Evolutionary conservation across 148 eudicot genomes (phyloP).

Genomic region (Persicaria tinctoria): DNA sequence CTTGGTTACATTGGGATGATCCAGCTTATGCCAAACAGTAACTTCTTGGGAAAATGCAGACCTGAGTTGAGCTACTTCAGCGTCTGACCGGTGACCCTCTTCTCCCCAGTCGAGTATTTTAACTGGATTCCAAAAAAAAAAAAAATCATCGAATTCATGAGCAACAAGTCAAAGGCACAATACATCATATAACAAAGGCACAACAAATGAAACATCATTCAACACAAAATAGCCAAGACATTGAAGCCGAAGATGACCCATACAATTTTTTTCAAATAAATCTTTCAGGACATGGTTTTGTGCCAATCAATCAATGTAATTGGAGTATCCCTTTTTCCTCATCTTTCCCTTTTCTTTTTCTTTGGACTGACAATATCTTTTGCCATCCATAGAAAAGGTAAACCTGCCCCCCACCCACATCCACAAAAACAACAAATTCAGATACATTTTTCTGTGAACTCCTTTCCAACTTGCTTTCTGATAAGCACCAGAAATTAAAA

Average conservation of each 20-base stretch:
- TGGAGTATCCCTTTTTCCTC: background rate
- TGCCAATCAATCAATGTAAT: background rate
- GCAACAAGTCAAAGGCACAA: background rate
- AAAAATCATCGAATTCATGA: background rate
- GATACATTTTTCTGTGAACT: background rate
- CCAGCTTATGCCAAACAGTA: slow-evolving; percentile 82
- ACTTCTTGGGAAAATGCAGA: slow-evolving; percentile 86
- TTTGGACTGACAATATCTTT: background rate
- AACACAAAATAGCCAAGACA: background rate
- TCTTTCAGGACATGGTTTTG: background rate
- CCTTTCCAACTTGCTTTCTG: background rate
- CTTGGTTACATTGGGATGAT: slow-evolving; percentile 93
- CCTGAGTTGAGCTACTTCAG: slow-evolving; percentile 66
- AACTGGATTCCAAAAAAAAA: slow-evolving; percentile 29
- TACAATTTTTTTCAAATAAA: background rate
- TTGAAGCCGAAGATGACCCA: background rate
- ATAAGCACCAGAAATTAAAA: background rate
- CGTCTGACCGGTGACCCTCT: slow-evolving; percentile 74
- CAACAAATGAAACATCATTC: background rate
- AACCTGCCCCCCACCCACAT: background rate
- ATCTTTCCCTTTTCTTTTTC: background rate
- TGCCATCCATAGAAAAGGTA: slow-evolving; percentile 1
- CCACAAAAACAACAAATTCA: background rate
- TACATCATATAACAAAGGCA: background rate
- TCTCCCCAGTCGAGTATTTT: slow-evolving; percentile 94